Base-by-base conservation (phyloP, 495 filamentous ascomycete genomes). In the Podospora australis region DNA sequence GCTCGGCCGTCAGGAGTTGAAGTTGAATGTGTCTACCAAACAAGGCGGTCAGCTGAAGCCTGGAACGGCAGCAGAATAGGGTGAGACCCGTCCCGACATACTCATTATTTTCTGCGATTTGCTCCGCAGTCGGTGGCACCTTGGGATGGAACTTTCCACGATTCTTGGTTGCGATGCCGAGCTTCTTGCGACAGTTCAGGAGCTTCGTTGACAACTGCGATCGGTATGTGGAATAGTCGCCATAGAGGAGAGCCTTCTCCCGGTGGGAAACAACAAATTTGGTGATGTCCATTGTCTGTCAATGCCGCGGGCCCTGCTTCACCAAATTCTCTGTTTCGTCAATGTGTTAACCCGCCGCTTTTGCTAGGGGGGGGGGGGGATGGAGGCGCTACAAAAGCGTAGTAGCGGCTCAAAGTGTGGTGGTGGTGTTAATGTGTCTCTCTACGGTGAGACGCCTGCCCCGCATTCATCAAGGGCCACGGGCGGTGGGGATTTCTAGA, bases 221-320 rank as follows among this genome's bases (percentile, higher is more conserved):
- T 46, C 86, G 82, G 64, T 97, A 96, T 23, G 84, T 83, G 66
- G 79, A 81, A 70, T 95, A 90, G 66, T 96, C 89, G 34, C 91
- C 92, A 25, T 88, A 79, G 6, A 95, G 78, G 35, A 95, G 79
- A 5, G 84, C 87, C 57, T 86, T 80, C 61, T 95, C 87, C 29
- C 90, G 72, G 32, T 80, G 78, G 35, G 81, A 79, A 58, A 86
- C 78, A 46, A 97, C 74, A 49, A 86, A 90, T 44, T 79, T 79
- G 16, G 92, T 97, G 63, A 97, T 85, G 47, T 97, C 90, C 92
- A 99, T 97, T 26, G 6, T 50, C 22, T 34, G 13, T 11, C 20
- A 34, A n/a, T n/a, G n/a, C n/a, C n/a, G n/a, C n/a, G n/a, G n/a
- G n/a, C n/a, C n/a, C n/a, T n/a, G n/a, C n/a, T n/a, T n/a, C n/a